phyloP scores from a whole-genome alignment of 75 land plant species.

The Cunninghamia lanceolata region DNA sequence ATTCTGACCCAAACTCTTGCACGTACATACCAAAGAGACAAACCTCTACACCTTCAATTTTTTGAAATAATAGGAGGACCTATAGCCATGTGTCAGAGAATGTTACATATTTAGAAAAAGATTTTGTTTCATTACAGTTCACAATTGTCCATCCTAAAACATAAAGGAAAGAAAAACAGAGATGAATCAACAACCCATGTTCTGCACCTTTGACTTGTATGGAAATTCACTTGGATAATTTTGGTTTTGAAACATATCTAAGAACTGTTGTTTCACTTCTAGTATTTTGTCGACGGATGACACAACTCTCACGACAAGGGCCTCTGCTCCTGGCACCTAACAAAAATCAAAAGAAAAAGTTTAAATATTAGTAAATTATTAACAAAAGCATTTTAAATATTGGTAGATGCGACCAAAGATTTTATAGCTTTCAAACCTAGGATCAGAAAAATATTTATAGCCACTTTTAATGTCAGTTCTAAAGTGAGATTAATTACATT shows the following conservation, averaged over 20 bases:
- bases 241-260: constrained; percentile 89
- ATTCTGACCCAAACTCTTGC: constrained; percentile 94
- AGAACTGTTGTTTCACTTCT: constrained; percentile 88
- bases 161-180: neutral
- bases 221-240: constrained; percentile 89
- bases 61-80: constrained; percentile 93
- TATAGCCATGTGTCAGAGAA: constrained; percentile 16
- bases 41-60: constrained; percentile 99
- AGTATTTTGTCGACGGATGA: constrained; percentile 95
- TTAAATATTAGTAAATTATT: neutral
- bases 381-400: neutral
- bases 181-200: constrained; percentile 12
- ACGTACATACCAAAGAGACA: constrained; percentile 99
- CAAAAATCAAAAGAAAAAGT: neutral
- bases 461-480: neutral
- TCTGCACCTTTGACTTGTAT: constrained; percentile 77
- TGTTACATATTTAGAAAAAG: neutral
- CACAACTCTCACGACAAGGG: constrained; percentile 86
- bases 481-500: neutral
- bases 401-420: neutral
- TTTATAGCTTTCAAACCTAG: neutral
- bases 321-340: constrained; percentile 86
- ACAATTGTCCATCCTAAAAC: neutral
- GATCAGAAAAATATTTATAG: neutral
- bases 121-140: neutral